Base-by-base conservation (phyloP, 176 grass and related monocot genomes). In the Dendrocalamus sinicus region DNA sequence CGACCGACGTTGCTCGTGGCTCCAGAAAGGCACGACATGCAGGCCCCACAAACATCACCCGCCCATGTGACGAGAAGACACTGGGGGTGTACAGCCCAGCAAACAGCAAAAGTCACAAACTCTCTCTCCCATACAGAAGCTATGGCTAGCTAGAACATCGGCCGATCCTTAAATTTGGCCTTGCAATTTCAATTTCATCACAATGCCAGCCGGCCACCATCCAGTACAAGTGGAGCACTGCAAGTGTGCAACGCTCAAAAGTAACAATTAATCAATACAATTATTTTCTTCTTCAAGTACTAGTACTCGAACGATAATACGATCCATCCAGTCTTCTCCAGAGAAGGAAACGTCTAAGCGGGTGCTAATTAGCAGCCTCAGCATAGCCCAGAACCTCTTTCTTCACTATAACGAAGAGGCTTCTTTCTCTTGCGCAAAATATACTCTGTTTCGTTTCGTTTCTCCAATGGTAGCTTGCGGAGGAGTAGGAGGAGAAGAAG, bases 351-450 rank as follows among this genome's bases (percentile, higher is more conserved):
- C 80, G 89, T 76, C 89, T 84, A 88, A 54, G 89, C 89, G 89
- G 89, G 89, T 91, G 89, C 89, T 91, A 76, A 84, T 71, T 76
- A 91, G 89, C 89, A 87, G 81, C 89, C 89, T 91, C 89, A 76
- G 89, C 89, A 53, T 88, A 91, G 89, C 75, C 22, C 69, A 20
- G 24, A 54, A 22, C 89, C 70, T 84, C 77, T 50, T 22, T 50
- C 85, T 91, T 69, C 60, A 80, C 47, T 84, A 88, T 80, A 91
- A 80, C 81, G 70, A 84, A 80, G 85, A 91, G 80, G 89, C 32
- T 15, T 73, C 89, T 83, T 32, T 11, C 76, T 76, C 72, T 60
- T 24, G 47, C 76, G 79, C 50, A 52, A 78, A 84, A 83, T 46
- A 83, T 26, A 26, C 26, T 26, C 26, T 26, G 8, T 55, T 30